A percentile compares a stretch with the other conserved stretches of the same genome.
Evolutionary conservation across 176 grass and related monocot genomes (phyloP).

Genomic region (Echinochloa phyllopogon): DNA sequence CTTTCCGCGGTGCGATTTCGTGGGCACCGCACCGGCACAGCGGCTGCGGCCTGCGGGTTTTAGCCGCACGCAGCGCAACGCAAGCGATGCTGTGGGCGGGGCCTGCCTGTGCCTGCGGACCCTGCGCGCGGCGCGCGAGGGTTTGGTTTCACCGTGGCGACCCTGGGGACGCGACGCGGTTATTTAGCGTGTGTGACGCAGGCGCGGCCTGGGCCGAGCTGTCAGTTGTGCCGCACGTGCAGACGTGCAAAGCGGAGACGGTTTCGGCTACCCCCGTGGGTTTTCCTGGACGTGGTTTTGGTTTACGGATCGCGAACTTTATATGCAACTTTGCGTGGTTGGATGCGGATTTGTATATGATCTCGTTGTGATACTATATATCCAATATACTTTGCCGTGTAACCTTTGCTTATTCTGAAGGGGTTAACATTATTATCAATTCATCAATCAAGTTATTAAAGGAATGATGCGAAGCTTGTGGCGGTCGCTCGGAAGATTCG

Average conservation of each 20-base stretch:
- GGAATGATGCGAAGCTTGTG: not conserved
- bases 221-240: not conserved
- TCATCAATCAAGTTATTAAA: not conserved
- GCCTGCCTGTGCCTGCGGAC: not conserved
- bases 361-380: not conserved
- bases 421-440: too few relatives aligned
- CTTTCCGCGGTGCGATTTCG: slow-evolving; percentile 2
- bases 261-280: not conserved
- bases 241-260: not conserved
- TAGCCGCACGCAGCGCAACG: not conserved
- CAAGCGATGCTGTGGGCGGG: slow-evolving; percentile 3
- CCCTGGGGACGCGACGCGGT: not conserved
- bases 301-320: not conserved
- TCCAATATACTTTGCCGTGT: not conserved
- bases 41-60: not conserved
- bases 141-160: not conserved
- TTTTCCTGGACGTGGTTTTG: slow-evolving; percentile 10
- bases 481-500: not conserved
- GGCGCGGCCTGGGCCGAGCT: not conserved
- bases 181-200: not conserved
- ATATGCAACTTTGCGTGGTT: not conserved
- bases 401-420: too few relatives aligned
- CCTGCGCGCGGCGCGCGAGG: not conserved
- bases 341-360: not conserved
- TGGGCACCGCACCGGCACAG: not conserved